Evolutionary conservation across 75 land plant genomes (phyloP).

Genomic region (Selaginella tamariscina): DNA sequence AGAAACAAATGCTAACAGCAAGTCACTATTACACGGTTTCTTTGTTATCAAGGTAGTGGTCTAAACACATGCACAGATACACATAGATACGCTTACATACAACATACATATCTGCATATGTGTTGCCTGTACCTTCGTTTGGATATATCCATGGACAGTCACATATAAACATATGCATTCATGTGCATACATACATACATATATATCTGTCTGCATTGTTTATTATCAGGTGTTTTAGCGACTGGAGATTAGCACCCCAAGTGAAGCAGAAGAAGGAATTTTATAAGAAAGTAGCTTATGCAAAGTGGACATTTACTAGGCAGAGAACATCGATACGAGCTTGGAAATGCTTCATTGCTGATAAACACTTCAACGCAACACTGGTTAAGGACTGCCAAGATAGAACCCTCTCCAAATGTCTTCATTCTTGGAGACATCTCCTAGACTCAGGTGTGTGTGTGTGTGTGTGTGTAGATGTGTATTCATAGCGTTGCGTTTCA

Average conservation of each 20-base stretch:
- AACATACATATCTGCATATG: neutral
- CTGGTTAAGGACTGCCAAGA: neutral
- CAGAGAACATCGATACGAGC: neutral
- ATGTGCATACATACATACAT: slow-evolving; percentile 5
- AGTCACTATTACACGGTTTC: neutral
- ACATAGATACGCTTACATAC: neutral
- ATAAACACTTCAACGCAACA: neutral
- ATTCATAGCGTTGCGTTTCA: neutral
- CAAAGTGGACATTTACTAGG: neutral
- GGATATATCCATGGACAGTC: neutral
- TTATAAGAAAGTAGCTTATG: neutral
- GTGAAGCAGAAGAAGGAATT: neutral
- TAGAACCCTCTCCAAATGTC: neutral
- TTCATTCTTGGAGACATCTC: neutral
- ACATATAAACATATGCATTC: no score
- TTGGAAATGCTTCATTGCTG: neutral
- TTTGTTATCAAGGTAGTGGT: neutral
- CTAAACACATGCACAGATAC: no score
- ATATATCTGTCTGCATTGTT: no score
- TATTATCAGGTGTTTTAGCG: neutral
- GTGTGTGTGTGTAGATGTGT: neutral
- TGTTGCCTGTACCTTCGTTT: neutral
- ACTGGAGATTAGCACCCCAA: neutral
- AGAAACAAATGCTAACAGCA: neutral
- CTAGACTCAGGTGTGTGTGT: neutral